Base-by-base conservation (phyloP, 1,284 basidiomycete genomes). In the Moesziomyces globuligerus region DNA sequence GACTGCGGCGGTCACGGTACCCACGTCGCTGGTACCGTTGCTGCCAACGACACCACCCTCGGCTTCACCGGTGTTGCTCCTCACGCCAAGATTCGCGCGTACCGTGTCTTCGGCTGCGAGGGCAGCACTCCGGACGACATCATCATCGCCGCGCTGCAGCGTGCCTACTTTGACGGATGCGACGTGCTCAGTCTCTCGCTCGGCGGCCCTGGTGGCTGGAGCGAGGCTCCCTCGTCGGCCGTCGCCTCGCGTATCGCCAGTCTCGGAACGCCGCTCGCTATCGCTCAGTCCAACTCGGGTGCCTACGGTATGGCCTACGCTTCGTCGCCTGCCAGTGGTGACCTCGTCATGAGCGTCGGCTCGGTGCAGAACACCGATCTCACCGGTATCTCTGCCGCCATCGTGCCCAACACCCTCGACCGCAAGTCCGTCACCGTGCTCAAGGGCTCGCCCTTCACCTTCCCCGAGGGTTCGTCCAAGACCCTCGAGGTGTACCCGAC, bases 121-220 rank as follows among this genome's bases (percentile, higher is more conserved):
- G 83, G 83, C 23, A 74, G 75, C 9, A 79, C 61, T 25, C 34
- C 69, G 34, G 67, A 81, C 17, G 83, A 85, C 68, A 84, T 84
- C 56, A 76, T 85, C 58, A 78, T 84, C 39, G 74, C 82, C 41
- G 84, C 56, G 40, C 43, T 52, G n/a, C 57, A 84, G 70, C 53
- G 62, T 21, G 77, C 74, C 15, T 78, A 58, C 52, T 74, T 69
- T 34, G 77, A 79, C 47, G 77, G 77, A 32, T 68, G 66, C 44
- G 87, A 90, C 75, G 86, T 90, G 50, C 82, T 90, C 60, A 88
- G 87, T 5, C 83, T 90, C 53, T 89, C 88, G 13, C 81, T 90
- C 17, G 89, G 89, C 34, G 86, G 86, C 20, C 52, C 69, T 15
- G 58, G 65, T 47, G 75, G 75, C 3, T 74, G 64, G 64, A 48